Conservation (phyloP, 495 filamentous ascomycete species). For the Xylaria scruposa region DNA sequence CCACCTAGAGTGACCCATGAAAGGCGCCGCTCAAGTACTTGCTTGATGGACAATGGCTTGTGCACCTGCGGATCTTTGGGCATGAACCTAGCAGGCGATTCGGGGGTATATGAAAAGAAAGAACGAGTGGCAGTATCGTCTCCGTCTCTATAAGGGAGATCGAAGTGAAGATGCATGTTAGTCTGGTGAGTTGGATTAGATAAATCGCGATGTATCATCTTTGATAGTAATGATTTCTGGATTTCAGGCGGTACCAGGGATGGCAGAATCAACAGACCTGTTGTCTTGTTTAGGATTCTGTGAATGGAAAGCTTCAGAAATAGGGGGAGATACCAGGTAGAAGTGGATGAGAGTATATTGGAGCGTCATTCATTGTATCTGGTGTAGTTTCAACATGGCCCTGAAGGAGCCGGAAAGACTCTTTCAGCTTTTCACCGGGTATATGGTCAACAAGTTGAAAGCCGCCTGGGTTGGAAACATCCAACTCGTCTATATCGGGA, state of each 20-base stretch:
- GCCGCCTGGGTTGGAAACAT: conserved; percentile 36
- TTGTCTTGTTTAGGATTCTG: conserved; percentile 17
- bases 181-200: conserved; percentile 76
- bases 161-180: conserved; percentile 84
- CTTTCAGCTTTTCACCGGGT: conserved; percentile 42
- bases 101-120: conserved; percentile 55
- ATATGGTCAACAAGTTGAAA: conserved; percentile 48
- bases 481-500: conserved; percentile 53
- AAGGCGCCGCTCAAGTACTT: conserved; percentile 74
- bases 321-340: conserved; percentile 42
- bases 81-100: conserved; percentile 51
- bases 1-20: conserved; percentile 94
- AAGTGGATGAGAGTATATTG: conserved; percentile 54
- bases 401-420: conserved; percentile 46
- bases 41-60: conserved; percentile 68
- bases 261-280: conserved; percentile 79
- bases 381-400: conserved; percentile 31
- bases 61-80: conserved; percentile 74
- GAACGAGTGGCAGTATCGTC: conserved; percentile 38
- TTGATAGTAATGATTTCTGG: conserved; percentile 70
- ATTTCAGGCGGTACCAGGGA: conserved; percentile 69
- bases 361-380: conserved; percentile 48
- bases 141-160: conserved; percentile 66
- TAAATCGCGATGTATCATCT: conserved; percentile 80
- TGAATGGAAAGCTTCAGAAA: not conserved